These are phyloP conservation scores for Trichomonascaceae sp. DNA, from an alignment of 1,139 yeast species.

Conservation along the genomic window DNA sequence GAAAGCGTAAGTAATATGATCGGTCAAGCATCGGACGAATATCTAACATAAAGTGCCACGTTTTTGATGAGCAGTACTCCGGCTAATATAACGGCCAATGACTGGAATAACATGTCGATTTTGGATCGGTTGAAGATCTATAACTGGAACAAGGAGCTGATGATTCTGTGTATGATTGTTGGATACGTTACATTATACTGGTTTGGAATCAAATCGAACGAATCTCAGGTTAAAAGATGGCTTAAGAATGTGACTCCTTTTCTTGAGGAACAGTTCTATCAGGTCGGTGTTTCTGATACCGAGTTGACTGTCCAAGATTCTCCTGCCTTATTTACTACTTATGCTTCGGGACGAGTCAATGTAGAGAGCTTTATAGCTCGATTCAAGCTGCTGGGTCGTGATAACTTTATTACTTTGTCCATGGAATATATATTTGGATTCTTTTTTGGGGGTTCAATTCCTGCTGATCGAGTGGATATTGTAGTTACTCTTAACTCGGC, in stretches of 20 bases:
- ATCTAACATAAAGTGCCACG: background rate
- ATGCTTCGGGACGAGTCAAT: constrained; percentile 85
- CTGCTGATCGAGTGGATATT: constrained; percentile 42
- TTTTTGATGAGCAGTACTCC: background rate
- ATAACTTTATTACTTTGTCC: constrained; percentile 62
- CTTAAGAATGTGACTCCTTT: constrained; percentile 42
- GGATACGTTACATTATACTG: constrained; percentile 36
- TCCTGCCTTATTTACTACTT: constrained; percentile 63
- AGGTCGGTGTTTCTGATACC: constrained; percentile 48
- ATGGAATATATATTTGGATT: constrained; percentile 53
- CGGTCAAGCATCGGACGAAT: background rate
- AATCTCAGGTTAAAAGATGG: constrained; percentile 47
- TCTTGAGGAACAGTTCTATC: constrained; percentile 66
- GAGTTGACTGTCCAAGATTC: constrained; percentile 56
- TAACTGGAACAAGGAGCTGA: constrained; percentile 71
- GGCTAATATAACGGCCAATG: constrained; percentile 15
- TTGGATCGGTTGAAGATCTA: constrained; percentile 38
- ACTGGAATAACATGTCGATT: constrained; percentile 33
- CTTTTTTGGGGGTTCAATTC: constrained; percentile 45
- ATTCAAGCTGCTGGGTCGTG: constrained; percentile 70
- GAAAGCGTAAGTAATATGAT: constrained; percentile 5
- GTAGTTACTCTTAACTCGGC: constrained; percentile 54
- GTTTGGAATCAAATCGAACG: constrained; percentile 57
- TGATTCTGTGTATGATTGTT: constrained; percentile 47
- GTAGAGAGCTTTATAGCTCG: constrained; percentile 57